Evolutionary conservation across 805 yeast species (phyloP), one percentile per base, ranked within the genome.

Genomic region (Ogataea chonburiensis): DNA sequence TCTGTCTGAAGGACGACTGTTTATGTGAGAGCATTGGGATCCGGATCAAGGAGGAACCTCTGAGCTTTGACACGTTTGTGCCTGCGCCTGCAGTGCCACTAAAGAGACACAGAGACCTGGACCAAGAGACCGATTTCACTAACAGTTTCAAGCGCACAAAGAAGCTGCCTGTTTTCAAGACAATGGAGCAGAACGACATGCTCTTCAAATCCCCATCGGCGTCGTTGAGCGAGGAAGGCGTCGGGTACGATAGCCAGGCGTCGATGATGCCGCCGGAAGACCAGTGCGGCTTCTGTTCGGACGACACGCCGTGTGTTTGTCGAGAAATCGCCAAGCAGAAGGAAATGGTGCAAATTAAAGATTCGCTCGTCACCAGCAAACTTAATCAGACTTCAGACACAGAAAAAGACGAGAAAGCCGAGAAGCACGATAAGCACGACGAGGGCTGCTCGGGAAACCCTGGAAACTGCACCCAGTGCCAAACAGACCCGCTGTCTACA

Each of bases 251-350:
- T 32, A 45, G 18, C 42, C 31, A 48, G 38, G 30, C 38, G 17
- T 38, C 48, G 38, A 68, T 70, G n/a, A 39, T 49, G 25, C 41
- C 57, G 1, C 57, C 61, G 6, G 60, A 58, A 42, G 94, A 85
- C 47, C 77, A 83, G 40, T 91, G 98, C 61, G 98, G 98, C 0
- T 89, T 91, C 60, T 91, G 98, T 55, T 77, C 95, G 0, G 95
- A 86, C 48, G 93, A 80, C 48, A 80, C 95, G 0, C 89, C 95
- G 2, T 91, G 98, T 62, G 84, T 91, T 2, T 91, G 97, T 58
- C 76, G 91, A 17, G 96, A 87, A 49, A 84, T 77, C 12, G 80
- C 78, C 3, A 67, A 68, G 47, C 77, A 71, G 51, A 73, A 53
- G 32, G 50, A 51, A 23, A 26, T 53, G 32, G 47, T 47, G 3